These are phyloP conservation scores for Taxawa tesnikishii DNA, from an alignment of 2,329 filamentous ascomycete genomes.

Conservation along the genomic window DNA sequence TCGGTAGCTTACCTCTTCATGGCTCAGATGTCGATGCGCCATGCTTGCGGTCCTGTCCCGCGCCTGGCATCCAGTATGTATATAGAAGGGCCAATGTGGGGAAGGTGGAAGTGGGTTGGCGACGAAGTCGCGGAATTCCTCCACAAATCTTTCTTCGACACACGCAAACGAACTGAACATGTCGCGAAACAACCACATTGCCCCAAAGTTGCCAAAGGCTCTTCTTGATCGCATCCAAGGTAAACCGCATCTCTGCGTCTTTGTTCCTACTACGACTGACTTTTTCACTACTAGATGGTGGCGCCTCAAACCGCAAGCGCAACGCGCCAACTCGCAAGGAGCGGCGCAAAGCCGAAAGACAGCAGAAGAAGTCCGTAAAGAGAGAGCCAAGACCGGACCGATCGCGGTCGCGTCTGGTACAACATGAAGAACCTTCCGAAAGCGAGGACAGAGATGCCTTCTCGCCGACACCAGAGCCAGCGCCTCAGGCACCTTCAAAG, in stretches of 20 bases:
- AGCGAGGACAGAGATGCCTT: conserved; percentile 20
- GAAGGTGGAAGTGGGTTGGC: not conserved
- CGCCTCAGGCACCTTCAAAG: conserved; percentile 1
- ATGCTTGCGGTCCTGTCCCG: conserved; percentile 28
- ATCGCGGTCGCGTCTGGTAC: conserved; percentile 10
- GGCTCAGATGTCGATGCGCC: conserved; percentile 41
- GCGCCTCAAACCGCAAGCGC: conserved; percentile 11
- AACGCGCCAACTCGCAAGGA: conserved; percentile 18
- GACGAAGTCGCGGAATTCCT: not conserved
- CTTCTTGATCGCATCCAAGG: conserved; percentile 32
- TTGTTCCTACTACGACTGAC: not conserved
- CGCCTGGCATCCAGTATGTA: too few species aligned
- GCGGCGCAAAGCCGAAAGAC: conserved; percentile 52
- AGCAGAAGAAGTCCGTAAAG: conserved; percentile 43
- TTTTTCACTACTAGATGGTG: conserved; percentile 7
- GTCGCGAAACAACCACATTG: conserved; percentile 14
- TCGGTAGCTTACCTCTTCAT: conserved; percentile 42
- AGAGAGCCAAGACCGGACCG: conserved; percentile 5
- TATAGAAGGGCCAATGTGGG: not conserved
- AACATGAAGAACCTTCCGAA: conserved; percentile 15
- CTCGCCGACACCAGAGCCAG: not conserved
- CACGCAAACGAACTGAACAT: not conserved
- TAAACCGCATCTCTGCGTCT: too few species aligned
- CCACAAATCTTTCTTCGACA: not conserved
- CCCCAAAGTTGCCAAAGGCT: conserved; percentile 33